Evolutionary conservation across 371 early-diverging fungal genomes (phyloP), one percentile per base, ranked within the genome.

Genomic region (Mortierella sp.): DNA sequence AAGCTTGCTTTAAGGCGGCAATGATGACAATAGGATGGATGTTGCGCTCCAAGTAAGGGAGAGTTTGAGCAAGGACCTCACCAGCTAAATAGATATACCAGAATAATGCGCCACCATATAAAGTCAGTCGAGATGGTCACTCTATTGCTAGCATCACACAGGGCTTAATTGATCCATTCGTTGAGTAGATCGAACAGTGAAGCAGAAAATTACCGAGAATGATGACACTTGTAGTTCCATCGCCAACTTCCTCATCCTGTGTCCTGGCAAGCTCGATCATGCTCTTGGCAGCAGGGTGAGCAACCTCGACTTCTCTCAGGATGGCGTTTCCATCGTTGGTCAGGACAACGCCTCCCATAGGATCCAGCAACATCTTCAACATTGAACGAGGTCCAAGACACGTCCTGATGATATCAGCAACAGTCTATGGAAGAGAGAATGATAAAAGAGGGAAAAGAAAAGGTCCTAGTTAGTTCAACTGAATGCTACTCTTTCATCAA

Each of bases 311-410:
- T 87, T 99, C 99, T 84, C 99, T 92, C 73, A 99, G 89, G 72
- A 99, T 99, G 26, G 99, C 97, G 86, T 99, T 99, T 69, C 99
- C 99, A 85, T 99, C 99, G 88, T 99, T 99, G 61, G 99, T 99
- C 76, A 99, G 86, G 35, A 99, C 97, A 70, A 99, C 96, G 51
- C 99, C 98, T 76, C 99, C 99, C 97, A 99, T 99, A 56, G 99
- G 98, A 85, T 99, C 99, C 72, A 99, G 87, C 69, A 99, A 88
- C 99, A 99, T 99, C 88, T 99, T 99, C 67, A 99, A 92, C 99
- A 99, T 99, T 31, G 99, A 96, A 60, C 96, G 93, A 29, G 99
- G 99, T 43, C 99, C 99, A 51, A 99, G 92, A 86, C 99, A 99
- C 43, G 99, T 99, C 78, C 97, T 97, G 81, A 99, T 97, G 76